A percentile compares a stretch with the other conserved stretches of the same genome.
Conservation (phyloP, 495 filamentous ascomycete species). For the Penicillium mononematosum region DNA sequence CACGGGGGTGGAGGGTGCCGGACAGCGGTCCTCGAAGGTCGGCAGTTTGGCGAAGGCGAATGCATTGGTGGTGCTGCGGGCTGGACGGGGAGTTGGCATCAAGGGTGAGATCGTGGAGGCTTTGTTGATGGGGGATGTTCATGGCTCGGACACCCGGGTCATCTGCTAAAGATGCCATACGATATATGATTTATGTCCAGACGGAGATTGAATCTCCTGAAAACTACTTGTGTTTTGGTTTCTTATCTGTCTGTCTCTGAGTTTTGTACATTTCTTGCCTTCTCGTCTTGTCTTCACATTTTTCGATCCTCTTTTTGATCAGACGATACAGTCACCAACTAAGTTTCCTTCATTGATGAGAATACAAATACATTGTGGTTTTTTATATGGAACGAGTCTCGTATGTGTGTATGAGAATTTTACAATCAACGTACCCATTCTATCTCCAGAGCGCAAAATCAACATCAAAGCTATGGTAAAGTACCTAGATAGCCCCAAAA, state of each 20-base stretch:
- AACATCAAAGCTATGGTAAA: neutral
- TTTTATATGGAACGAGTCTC: neutral
- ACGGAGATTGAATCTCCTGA: conserved; percentile 19
- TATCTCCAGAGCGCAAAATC: neutral
- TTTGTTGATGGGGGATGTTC: conserved; percentile 57
- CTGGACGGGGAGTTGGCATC: conserved; percentile 44
- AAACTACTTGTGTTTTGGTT: conserved; percentile 6
- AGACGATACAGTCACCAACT: neutral
- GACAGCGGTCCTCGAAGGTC: conserved; percentile 83
- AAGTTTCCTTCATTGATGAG: neutral
- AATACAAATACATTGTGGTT: neutral
- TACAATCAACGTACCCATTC: neutral
- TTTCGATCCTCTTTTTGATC: conserved; percentile 8
- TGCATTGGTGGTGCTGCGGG: conserved; percentile 75
- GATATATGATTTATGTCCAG: conserved; percentile 11
- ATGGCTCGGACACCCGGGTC: conserved; percentile 28
- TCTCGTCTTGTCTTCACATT: neutral
- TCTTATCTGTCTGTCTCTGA: conserved; percentile 2
- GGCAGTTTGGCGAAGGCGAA: conserved; percentile 88
- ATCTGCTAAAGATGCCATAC: conserved; percentile 19
- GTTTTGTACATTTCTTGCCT: conserved; percentile 8
- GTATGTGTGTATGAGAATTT: neutral
- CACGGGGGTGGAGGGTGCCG: conserved; percentile 63
- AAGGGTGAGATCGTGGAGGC: conserved; percentile 60
- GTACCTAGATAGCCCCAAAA: conserved; percentile 1